Evolutionary conservation across 2,329 filamentous ascomycete genomes (phyloP).

Genomic region (Aureobasidium subglaciale): DNA sequence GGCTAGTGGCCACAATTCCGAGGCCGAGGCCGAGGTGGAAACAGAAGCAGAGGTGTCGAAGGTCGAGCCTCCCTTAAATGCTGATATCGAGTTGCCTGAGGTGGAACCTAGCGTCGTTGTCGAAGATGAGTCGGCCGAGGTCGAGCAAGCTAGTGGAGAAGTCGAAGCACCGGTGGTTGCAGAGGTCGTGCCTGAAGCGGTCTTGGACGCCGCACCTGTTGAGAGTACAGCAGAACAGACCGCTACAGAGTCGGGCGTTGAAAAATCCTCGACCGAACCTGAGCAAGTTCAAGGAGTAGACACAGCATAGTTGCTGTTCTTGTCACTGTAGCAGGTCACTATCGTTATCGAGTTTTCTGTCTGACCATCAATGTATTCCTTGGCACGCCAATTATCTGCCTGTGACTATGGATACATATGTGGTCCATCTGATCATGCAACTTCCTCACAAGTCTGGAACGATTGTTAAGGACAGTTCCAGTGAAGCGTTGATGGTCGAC

Average conservation of each 20-base stretch:
- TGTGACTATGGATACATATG: no score
- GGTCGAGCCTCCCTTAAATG: neutral
- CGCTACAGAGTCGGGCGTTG: neutral
- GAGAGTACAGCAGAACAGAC: neutral
- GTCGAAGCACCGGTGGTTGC: neutral
- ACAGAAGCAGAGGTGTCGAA: neutral
- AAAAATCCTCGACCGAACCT: neutral
- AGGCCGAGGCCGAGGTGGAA: no score
- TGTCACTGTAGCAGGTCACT: neutral
- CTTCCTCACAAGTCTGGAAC: no score
- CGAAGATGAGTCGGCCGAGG: neutral
- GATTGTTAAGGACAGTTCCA: no score
- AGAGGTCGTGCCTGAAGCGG: neutral
- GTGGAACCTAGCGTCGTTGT: neutral
- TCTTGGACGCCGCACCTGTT: neutral
- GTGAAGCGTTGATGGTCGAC: no score
- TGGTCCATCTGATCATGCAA: no score
- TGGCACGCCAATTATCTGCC: no score
- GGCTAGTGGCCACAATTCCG: slow-evolving; percentile 15
- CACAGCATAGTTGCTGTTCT: neutral
- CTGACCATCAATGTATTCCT: slow-evolving; percentile 8
- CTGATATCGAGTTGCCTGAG: neutral
- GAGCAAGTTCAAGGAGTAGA: neutral
- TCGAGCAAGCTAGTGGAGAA: neutral
- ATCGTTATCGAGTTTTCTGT: neutral